phyloP scores from a whole-genome alignment of 352 stramenopile genomes.

The Globisporangium megalacanthum region DNA sequence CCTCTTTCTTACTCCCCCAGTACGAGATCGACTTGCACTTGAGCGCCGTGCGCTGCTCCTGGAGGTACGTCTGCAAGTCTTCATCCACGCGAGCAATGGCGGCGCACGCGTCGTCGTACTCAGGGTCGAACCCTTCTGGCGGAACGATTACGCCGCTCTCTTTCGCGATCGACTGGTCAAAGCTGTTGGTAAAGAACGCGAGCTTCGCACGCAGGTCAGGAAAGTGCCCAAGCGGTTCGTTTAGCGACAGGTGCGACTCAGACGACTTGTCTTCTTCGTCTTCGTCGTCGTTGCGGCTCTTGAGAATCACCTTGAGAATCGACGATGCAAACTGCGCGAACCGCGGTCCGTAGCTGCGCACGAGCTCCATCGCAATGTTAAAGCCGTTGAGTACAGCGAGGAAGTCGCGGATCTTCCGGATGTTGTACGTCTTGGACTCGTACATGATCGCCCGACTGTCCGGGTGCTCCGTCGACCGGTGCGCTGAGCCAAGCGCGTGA shows the following conservation, averaged over 20 bases:
- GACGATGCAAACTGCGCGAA: conserved; percentile 55
- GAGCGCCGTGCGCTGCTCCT: conserved; percentile 61
- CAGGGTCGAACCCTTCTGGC: conserved; percentile 89
- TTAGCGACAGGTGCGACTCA: neutral
- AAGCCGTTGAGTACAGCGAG: conserved; percentile 90
- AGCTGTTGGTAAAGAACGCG: conserved; percentile 95
- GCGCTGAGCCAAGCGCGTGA: conserved; percentile 91
- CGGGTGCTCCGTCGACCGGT: conserved; percentile 88
- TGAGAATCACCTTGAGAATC: conserved; percentile 51
- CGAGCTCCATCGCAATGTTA: conserved; percentile 71
- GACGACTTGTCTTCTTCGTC: neutral
- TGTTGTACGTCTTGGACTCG: conserved; percentile 95
- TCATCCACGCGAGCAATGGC: conserved; percentile 82
- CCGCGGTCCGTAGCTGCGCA: conserved; percentile 70
- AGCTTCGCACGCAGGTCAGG: conserved; percentile 90
- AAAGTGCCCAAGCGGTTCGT: conserved; percentile 54
- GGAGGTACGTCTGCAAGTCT: conserved; percentile 91
- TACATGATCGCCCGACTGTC: conserved; percentile 98
- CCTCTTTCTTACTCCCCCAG: conserved; percentile 93
- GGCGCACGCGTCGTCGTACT: conserved; percentile 91
- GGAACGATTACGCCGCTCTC: conserved; percentile 92
- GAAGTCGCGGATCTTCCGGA: conserved; percentile 95
- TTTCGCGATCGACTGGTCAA: conserved; percentile 92
- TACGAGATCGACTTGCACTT: conserved; percentile 89
- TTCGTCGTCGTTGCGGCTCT: conserved; percentile 13